Evolutionary conservation across 495 filamentous ascomycete species (phyloP), one percentile per base, ranked within the genome.

Genomic region (Penicillium coprophilum): DNA sequence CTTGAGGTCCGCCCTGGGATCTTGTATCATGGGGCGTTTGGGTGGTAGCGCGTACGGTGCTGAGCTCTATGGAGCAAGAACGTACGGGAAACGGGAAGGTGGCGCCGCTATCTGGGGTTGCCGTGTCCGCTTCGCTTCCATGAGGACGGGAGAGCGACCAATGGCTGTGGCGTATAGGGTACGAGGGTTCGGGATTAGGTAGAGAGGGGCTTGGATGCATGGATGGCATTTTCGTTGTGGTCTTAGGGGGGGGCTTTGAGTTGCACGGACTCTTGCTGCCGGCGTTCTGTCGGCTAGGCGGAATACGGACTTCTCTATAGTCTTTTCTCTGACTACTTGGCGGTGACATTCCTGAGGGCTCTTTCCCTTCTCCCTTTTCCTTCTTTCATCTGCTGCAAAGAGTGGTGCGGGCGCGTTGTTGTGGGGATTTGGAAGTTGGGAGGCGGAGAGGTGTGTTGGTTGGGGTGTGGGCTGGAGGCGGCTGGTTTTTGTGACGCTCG

Each of bases 101-200:
- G 52, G 23, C 52, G 71, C 73, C 73, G 68, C 68, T 65, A 67
- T 66, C 62, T 76, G 74, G 74, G 68, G 75, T 75, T 77, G 70
- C 69, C 71, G 43, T 56, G 69, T 75, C 69, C 65, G 68, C 73
- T 79, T 69, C 69, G 46, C 58, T 61, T 65, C 75, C 53, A 73
- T 77, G 75, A 74, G 71, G 74, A 72, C 70, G 50, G 62, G 34
- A 62, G 65, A 70, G 72, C 76, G 74, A 52, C 75, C 61, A 79
- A 79, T 77, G 76, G 76, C 76, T 69, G 66, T 67, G 75, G 75
- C 68, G 61, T 30, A 78, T 60, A 79, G 57, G 38, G 53, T 56
- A 51, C 27, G 44, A 34, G 43, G 38, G 51, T 21, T 49, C 39
- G 32, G 34, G 23, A 46, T 12, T 31, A 50, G 45, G 30, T 46